phyloP scores from a whole-genome alignment of 2,329 filamentous ascomycete species.

The Ophiobolus disseminans region DNA sequence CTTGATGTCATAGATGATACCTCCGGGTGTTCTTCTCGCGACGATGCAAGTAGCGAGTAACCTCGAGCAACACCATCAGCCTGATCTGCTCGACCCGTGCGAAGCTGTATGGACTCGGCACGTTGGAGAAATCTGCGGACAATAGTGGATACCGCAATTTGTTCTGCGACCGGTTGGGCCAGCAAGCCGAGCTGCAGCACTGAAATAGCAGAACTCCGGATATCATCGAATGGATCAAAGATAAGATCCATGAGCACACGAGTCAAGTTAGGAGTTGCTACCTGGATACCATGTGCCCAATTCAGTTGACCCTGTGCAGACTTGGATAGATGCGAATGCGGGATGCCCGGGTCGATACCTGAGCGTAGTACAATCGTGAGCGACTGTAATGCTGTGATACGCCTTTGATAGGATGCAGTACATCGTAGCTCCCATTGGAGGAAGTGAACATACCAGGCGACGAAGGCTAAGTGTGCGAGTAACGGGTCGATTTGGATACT shows the following conservation, averaged over 20 bases:
- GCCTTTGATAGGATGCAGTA: constrained; percentile 87
- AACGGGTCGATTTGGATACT: constrained; percentile 29
- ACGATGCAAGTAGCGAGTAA: constrained; percentile 74
- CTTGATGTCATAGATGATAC: constrained; percentile 27
- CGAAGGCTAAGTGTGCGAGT: constrained; percentile 67
- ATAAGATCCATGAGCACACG: constrained; percentile 78
- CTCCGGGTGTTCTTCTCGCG: constrained; percentile 16
- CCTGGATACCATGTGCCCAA: constrained; percentile 58
- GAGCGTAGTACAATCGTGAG: constrained; percentile 71
- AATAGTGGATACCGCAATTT: constrained; percentile 12
- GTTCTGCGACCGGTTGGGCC: constrained; percentile 24
- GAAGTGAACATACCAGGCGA: constrained; percentile 78
- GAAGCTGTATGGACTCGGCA: constrained; percentile 65
- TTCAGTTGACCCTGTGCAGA: constrained; percentile 56
- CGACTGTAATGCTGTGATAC: constrained; percentile 79
- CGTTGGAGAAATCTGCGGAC: constrained; percentile 39
- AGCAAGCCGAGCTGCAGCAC: constrained; percentile 51
- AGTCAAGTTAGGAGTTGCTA: constrained; percentile 56
- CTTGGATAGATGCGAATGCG: constrained; percentile 51
- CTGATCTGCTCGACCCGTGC: constrained; percentile 85
- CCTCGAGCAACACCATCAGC: constrained; percentile 87
- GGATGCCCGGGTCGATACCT: constrained; percentile 65
- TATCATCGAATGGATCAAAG: constrained; percentile 91
- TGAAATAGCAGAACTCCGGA: constrained; percentile 65
- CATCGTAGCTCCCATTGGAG: constrained; percentile 76